Percentiles rank a stretch among this genome's conserved stretches.
phyloP scores from a whole-genome alignment of 2,329 filamentous ascomycete species.

The Periconia sp. region DNA sequence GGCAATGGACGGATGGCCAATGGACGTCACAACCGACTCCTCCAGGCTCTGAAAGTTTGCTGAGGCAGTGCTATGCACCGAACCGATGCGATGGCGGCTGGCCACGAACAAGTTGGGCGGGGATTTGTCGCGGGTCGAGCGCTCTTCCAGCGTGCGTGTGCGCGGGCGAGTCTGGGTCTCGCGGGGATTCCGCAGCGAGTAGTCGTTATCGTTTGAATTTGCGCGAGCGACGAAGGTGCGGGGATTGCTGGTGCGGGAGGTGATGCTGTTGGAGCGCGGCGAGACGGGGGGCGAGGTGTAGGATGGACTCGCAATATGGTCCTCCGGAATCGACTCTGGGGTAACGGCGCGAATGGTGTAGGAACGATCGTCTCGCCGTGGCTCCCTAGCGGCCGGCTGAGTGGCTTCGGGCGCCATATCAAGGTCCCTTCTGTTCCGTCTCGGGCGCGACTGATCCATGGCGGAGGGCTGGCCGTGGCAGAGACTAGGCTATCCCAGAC shows the following conservation, averaged over 20 bases:
- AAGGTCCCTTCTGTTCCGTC: conserved; percentile 31
- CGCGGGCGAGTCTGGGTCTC: conserved; percentile 62
- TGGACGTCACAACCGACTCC: conserved; percentile 48
- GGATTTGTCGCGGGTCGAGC: conserved; percentile 46
- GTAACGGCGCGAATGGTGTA: conserved; percentile 68
- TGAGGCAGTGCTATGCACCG: conserved; percentile 69
- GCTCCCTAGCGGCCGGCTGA: conserved; percentile 18
- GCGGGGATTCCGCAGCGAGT: conserved; percentile 33
- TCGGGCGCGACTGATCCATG: conserved; percentile 34
- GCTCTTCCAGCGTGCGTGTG: conserved; percentile 58
- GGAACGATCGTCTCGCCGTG: conserved; percentile 28
- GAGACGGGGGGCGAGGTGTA: conserved; percentile 37
- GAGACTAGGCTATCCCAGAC: conserved; percentile 6
- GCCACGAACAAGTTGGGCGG: conserved; percentile 52
- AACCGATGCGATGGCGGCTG: conserved; percentile 70
- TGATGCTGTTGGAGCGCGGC: conserved; percentile 33
- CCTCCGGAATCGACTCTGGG: conserved; percentile 58
- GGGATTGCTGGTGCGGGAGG: conserved; percentile 28
- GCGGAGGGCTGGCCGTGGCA: conserved; percentile 17
- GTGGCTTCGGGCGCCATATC: conserved; percentile 28
- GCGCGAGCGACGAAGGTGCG: conserved; percentile 37
- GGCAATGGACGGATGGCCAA: conserved; percentile 49
- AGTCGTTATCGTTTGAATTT: conserved; percentile 41
- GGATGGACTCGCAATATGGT: conserved; percentile 16
- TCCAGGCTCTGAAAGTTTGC: conserved; percentile 55